phyloP scores from a whole-genome alignment of 2,329 filamentous ascomycete genomes.

The Xylaria sp. region DNA sequence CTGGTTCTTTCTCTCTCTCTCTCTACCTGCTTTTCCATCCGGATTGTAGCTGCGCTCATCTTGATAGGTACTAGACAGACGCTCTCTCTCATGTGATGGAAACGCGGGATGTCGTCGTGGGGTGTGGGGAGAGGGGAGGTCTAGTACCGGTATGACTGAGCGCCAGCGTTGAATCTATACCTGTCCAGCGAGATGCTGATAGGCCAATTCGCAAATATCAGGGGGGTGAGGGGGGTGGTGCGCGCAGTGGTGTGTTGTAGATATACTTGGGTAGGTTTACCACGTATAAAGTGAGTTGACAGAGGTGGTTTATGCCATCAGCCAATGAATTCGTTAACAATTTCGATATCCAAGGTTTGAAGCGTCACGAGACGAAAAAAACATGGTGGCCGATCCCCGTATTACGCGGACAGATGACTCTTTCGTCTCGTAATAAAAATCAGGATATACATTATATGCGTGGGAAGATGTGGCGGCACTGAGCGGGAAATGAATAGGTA shows the following conservation, averaged over 20 bases:
- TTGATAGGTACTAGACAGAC: not conserved
- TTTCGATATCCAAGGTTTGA: not conserved
- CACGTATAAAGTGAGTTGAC: not conserved
- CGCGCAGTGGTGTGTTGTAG: not conserved
- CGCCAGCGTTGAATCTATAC: conserved; percentile 10
- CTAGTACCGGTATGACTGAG: conserved; percentile 8
- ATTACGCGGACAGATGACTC: conserved; percentile 28
- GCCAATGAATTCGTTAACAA: not conserved
- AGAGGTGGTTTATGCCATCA: conserved; percentile 10
- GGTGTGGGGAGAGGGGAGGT: not conserved
- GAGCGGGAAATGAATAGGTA: conserved; percentile 11
- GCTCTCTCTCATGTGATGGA: conserved; percentile 17
- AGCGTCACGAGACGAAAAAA: not conserved
- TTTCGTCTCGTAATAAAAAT: conserved; percentile 4
- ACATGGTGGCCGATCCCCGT: not conserved
- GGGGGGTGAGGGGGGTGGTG: conserved; percentile 1
- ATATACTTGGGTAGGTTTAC: no score
- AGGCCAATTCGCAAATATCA: conserved; percentile 15
- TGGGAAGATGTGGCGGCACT: not conserved
- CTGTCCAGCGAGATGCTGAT: conserved; percentile 18
- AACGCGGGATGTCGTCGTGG: conserved; percentile 22
- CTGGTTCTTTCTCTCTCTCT: not conserved
- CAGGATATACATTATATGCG: not conserved
- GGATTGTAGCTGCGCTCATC: not conserved
- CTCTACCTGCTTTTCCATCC: not conserved